Conservation (phyloP, 805 yeast species). For the Candida sonorensis region DNA sequence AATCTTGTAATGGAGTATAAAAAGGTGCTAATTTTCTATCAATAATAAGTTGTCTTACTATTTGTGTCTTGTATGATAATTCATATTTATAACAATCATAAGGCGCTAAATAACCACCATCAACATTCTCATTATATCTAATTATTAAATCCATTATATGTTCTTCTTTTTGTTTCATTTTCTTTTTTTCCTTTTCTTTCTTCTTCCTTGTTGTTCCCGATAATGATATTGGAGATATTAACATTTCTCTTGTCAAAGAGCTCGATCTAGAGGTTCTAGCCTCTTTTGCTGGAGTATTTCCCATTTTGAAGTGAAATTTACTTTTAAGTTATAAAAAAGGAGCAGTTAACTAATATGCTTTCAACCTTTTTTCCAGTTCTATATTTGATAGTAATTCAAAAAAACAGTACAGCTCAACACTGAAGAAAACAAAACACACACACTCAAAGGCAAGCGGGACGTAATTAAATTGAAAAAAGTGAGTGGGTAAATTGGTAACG, state of each 20-base stretch:
- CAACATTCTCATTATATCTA: constrained; percentile 63
- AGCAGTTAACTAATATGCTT: no score
- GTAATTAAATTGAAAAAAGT: no score
- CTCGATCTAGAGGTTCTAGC: constrained; percentile 11
- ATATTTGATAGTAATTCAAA: no score
- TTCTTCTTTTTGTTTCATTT: constrained; percentile 42
- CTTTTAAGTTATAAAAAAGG: no score
- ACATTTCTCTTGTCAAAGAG: constrained; percentile 14
- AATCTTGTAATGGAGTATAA: constrained; percentile 82
- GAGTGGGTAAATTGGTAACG: no score
- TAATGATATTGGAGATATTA: constrained; percentile 11
- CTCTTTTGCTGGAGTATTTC: constrained; percentile 22
- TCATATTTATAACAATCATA: constrained; percentile 79
- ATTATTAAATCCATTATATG: constrained; percentile 56
- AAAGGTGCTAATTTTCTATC: constrained; percentile 81
- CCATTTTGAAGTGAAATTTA: constrained; percentile 9
- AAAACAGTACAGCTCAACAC: no score
- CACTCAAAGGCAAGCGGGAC: no score
- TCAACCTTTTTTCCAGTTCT: no score
- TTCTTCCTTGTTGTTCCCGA: constrained; percentile 22
- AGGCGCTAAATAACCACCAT: constrained; percentile 92
- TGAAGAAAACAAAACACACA: no score
- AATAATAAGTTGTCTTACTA: constrained; percentile 66
- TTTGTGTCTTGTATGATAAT: constrained; percentile 63
- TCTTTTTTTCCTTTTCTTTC: constrained; percentile 44